Evolutionary conservation across 2,329 filamentous ascomycete genomes (phyloP), one percentile per base, ranked within the genome.

Genomic region (Piedraia hortae): DNA sequence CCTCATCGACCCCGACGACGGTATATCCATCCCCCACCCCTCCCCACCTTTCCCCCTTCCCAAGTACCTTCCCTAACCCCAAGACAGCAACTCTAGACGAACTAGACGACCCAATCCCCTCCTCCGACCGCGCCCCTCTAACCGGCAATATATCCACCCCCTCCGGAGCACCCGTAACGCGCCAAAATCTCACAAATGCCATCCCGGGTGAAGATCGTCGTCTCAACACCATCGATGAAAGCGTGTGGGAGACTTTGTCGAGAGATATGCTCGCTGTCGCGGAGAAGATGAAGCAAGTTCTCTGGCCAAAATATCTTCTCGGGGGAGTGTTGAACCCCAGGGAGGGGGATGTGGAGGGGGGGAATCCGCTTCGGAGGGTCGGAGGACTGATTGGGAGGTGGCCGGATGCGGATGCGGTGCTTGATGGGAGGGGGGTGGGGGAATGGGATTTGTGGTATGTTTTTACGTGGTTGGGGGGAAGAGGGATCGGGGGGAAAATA

Each of bases 221-320:
- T 31, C 66, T 70, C 33, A 89, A 88, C 50, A 97, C 85, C 20
- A 88, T 97, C 45, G 85, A 97, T 46, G 85, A 97, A 51, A 69
- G 67, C 2, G 85, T 97, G 18, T 97, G 85, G 85, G 75, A 82
- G 19, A 97, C 85, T n/a, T 55, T 97, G 28, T 75, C 73, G 23
- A 70, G 85, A 34, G 85, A 97, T 45, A 52, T 97, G 32, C 50
- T 82, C 5, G 85, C 78, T 12, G 77, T 93, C 16, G 93, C 85
- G 82, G 73, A 75, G 50, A 97, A 97, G 58, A 77, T 97, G 68
- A 69, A 74, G 45, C 82, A 91, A 54, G 85, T 97, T 17, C 62
- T 97, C 28, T 97, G 77, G 48, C 85, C 85, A 10, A 80, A 80
- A 41, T 93, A 93, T 50, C 59, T 97, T 21, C 68, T 97, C 12